Percentiles rank a stretch among this genome's conserved stretches.
Evolutionary conservation across 805 yeast genomes (phyloP).

Genomic region (Lachancea quebecensis): DNA sequence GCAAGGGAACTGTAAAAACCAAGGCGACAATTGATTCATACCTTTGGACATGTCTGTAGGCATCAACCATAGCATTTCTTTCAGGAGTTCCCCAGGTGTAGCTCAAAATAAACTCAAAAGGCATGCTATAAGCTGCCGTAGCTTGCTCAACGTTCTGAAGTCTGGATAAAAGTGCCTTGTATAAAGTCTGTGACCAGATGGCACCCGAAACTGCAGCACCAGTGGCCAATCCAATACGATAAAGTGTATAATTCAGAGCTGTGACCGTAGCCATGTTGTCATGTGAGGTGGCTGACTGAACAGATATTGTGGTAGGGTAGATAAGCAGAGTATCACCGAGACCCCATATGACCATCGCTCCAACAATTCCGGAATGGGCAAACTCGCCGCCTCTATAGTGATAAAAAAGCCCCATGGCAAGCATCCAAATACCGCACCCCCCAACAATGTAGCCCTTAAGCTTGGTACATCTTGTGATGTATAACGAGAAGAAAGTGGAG

Average conservation of each 20-base stretch:
- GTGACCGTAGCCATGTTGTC: conserved; percentile 62
- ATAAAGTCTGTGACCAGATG: conserved; percentile 59
- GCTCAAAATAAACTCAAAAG: conserved; percentile 40
- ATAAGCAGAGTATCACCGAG: conserved; percentile 67
- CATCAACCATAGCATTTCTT: conserved; percentile 48
- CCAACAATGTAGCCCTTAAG: conserved; percentile 53
- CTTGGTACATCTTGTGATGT: conserved; percentile 42
- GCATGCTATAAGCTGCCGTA: conserved; percentile 43
- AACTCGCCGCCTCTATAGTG: conserved; percentile 49
- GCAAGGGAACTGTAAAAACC: conserved; percentile 22
- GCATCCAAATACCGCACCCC: conserved; percentile 54
- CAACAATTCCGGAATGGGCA: conserved; percentile 49
- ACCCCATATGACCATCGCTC: conserved; percentile 48
- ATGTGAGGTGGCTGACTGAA: conserved; percentile 54
- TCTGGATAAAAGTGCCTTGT: conserved; percentile 34
- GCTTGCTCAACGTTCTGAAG: conserved; percentile 36
- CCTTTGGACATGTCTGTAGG: conserved; percentile 55
- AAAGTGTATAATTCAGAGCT: conserved; percentile 50
- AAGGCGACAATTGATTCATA: conserved; percentile 42
- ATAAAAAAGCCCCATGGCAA: conserved; percentile 46
- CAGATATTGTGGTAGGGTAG: conserved; percentile 54
- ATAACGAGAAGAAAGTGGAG: conserved; percentile 52
- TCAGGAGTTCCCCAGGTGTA: conserved; percentile 60
- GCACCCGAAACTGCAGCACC: conserved; percentile 68
- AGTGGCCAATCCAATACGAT: conserved; percentile 56